These are phyloP conservation scores for Solanum hybrid DNA, from an alignment of 305 asterid genomes.

Conservation along the genomic window DNA sequence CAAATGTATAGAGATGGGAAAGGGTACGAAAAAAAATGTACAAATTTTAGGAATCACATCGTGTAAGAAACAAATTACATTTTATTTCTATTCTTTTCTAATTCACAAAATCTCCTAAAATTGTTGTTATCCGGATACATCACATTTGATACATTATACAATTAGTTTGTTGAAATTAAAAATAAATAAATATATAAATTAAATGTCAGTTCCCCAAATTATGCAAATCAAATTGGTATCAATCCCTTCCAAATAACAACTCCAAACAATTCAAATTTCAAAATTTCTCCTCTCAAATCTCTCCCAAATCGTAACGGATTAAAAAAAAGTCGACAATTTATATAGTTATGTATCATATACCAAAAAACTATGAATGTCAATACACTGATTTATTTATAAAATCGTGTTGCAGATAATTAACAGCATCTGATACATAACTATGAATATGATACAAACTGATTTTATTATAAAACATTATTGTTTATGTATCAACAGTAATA, in stretches of 20 bases:
- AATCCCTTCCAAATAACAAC: not conserved
- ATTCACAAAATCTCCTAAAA: not conserved
- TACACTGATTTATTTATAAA: not conserved
- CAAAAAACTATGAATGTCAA: not conserved
- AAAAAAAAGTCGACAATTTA: no score
- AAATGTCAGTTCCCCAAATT: not conserved
- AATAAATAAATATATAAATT: no score
- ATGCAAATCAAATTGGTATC: not conserved
- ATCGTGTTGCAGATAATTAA: no score
- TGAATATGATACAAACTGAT: not conserved
- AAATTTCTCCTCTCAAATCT: not conserved
- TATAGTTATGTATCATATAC: no score
- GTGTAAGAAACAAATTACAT: not conserved
- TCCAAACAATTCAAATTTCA: not conserved
- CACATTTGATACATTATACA: not conserved
- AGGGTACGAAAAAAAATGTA: not conserved
- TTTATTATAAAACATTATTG: not conserved
- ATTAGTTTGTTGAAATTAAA: not conserved
- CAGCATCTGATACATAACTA: not conserved
- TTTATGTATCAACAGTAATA: not conserved
- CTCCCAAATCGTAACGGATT: not conserved
- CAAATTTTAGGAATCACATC: not conserved
- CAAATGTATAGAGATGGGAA: not conserved
- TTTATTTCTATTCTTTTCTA: not conserved
- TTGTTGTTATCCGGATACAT: not conserved